Base-by-base conservation (phyloP, 1,284 basidiomycete genomes). In the Amylostereum areolatum region DNA sequence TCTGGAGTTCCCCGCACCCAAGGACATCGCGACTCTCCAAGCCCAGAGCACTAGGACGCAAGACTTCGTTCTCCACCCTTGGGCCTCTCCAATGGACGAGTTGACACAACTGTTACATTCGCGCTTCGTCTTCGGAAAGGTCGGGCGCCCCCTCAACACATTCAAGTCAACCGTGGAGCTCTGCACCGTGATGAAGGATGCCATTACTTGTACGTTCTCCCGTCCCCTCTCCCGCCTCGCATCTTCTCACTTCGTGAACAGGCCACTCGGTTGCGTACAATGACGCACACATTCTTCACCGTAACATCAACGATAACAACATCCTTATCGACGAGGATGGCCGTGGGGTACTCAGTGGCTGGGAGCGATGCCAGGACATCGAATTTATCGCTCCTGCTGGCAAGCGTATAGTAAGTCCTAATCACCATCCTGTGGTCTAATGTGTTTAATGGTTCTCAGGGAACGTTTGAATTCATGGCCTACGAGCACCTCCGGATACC, bases 321-420 rank as follows among this genome's bases (percentile, higher is more conserved):
- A 43, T 43, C 41, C 4, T 43, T 24, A 43, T 43, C 5, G 41
- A 43, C 41, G 30, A 43, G 41, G 41, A 43, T 27, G 41, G 41
- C 25, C 6, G 28, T n/a, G 41, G 41, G 25, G 30, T 43, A 28
- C 41, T 43, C 5, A 43, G 25, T 28, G 41, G 30, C n/a, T 43
- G 41, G 41, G 41, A 43, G n/a, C n/a, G n/a, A n/a, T n/a, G n/a
- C n/a, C n/a, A n/a, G n/a, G n/a, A n/a, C n/a, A n/a, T n/a, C n/a
- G n/a, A n/a, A n/a, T n/a, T n/a, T n/a, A n/a, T n/a, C n/a, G n/a
- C n/a, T n/a, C n/a, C n/a, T n/a, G n/a, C n/a, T n/a, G n/a, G n/a
- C n/a, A n/a, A n/a, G n/a, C n/a, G n/a, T n/a, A n/a, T n/a, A n/a
- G n/a, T n/a, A n/a, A n/a, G n/a, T n/a, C n/a, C n/a, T n/a, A n/a